Base-by-base conservation (phyloP, 345 rosid species). In the Brassica incana region DNA sequence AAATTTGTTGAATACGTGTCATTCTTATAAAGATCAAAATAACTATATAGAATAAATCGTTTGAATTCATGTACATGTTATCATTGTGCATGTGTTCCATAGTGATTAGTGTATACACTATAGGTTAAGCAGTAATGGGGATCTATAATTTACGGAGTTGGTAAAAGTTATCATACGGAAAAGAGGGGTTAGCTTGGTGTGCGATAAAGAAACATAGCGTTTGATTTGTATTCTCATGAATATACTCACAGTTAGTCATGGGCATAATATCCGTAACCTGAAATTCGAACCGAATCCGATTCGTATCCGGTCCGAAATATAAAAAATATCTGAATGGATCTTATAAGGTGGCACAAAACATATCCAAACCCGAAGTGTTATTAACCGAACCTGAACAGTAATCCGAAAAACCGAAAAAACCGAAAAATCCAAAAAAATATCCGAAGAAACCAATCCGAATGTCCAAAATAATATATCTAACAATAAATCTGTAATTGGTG, bases 1-100 rank as follows among this genome's bases (percentile, higher is more conserved):
- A 43, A 7, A 62, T 74, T 45, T 50, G 23, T 74, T 33, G 27
- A 50, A 18, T 52, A 70, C 68, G 76, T 75, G 76, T 65, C 79
- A 64, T 56, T 56, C 76, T 61, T 25, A 0, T 50, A 62, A 48
- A 45, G 12, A 61, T 61, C 64, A 59, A 5, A 35, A 35, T 20
- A 66, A 73, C 54, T 32, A 40, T 10, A 38, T 8, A 14, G 2
- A 20, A 72, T 9, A 16, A 66, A 18, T 72, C 29, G 32, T 20
- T 32, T n/a, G 54, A 18, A 10, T 16, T 74, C 65, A 50, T 43
- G 56, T 77, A 64, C 33, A 71, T 77, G 43, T 29, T 30, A 65
- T 27, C 2, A 62, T 29, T 62, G n/a, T 71, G 30, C 76, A 54
- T 78, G 23, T 65, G 56, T 50, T 33, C 38, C 20, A 5, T 27